Conservation (phyloP, 805 yeast species). For the Teunomyces aglyptinius region DNA sequence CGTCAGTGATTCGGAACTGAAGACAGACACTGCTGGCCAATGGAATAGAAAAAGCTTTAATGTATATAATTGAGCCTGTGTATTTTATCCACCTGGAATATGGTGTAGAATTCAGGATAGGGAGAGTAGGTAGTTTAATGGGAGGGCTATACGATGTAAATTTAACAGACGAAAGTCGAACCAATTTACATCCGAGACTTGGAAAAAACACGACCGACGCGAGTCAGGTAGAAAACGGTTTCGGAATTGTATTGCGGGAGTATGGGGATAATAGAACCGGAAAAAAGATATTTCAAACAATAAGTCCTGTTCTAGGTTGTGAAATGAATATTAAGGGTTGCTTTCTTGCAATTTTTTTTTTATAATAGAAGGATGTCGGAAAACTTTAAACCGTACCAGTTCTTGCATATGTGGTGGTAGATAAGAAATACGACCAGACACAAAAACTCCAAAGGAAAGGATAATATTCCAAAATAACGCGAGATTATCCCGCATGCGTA, state of each 20-base stretch:
- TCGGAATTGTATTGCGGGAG: not conserved
- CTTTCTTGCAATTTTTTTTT: no score
- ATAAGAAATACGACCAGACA: not conserved
- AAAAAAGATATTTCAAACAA: not conserved
- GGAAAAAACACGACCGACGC: slow-evolving; percentile 4
- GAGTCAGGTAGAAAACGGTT: not conserved
- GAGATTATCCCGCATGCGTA: not conserved
- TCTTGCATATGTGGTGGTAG: not conserved
- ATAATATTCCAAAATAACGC: not conserved
- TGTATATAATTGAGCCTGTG: not conserved
- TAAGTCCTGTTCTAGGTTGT: not conserved
- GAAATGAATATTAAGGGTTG: no score
- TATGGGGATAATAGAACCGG: not conserved
- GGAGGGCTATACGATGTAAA: not conserved
- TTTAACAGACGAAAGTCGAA: slow-evolving; percentile 2
- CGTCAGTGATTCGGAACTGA: not conserved
- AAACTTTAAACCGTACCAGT: not conserved
- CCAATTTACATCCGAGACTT: slow-evolving; percentile 1
- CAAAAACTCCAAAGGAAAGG: not conserved
- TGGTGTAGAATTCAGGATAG: not conserved
- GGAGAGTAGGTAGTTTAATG: not conserved
- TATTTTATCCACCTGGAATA: not conserved
- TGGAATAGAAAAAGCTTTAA: not conserved
- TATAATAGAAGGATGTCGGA: not conserved
- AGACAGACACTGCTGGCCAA: not conserved